Percentiles rank a stretch among this genome's conserved stretches.
Evolutionary conservation across 2,329 filamentous ascomycete species (phyloP).

Genomic region (Calonectria pseudoreteaudii): DNA sequence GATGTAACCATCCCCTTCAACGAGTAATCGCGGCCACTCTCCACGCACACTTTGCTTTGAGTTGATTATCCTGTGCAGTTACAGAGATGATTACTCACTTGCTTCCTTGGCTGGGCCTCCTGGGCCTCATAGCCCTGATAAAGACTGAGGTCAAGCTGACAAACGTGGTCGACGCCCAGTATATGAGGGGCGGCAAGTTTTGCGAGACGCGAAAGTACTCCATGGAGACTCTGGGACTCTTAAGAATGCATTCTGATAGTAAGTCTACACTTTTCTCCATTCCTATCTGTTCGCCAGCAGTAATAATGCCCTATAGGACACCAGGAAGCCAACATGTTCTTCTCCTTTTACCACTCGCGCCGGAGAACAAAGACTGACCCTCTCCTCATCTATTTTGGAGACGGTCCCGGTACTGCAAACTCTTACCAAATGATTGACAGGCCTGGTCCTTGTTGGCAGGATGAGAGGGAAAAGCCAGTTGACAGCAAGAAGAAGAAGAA

Average conservation of each 20-base stretch:
- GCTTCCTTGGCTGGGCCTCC: neutral
- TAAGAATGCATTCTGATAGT: neutral
- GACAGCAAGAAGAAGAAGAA: too few relatives aligned
- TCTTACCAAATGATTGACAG: slow-evolving; percentile 7
- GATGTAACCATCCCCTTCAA: neutral
- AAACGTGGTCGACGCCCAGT: neutral
- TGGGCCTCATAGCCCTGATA: neutral
- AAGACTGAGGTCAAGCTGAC: neutral
- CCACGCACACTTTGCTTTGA: neutral
- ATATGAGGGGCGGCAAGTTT: neutral
- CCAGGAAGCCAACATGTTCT: slow-evolving; percentile 16
- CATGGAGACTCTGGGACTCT: neutral
- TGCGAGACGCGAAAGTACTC: neutral
- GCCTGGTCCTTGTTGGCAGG: slow-evolving; percentile 16
- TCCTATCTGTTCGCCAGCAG: too few relatives aligned
- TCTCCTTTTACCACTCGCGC: slow-evolving; percentile 20
- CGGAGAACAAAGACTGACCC: neutral
- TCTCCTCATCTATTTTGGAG: slow-evolving; percentile 19
- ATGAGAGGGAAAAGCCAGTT: too few relatives aligned
- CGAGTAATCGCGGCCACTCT: neutral
- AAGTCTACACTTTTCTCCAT: neutral
- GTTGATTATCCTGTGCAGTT: neutral
- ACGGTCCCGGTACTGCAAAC: slow-evolving; percentile 12
- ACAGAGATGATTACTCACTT: neutral
- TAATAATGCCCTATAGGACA: neutral